phyloP scores from a whole-genome alignment of 805 yeast species.

The Wickerhamiella domercqiae region DNA sequence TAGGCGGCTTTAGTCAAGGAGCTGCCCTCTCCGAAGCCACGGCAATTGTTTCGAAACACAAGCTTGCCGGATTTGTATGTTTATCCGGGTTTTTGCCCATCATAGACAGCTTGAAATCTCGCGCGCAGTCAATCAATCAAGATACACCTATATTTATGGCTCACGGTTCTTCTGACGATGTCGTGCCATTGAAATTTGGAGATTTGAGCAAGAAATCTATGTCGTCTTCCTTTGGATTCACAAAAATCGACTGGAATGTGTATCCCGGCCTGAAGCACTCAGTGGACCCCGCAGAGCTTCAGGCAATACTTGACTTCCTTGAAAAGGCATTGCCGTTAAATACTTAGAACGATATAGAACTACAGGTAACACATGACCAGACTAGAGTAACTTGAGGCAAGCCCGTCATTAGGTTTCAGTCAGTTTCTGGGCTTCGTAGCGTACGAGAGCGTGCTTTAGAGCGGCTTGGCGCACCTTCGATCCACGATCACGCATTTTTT shows the following conservation, averaged over 20 bases:
- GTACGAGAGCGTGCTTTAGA: background rate
- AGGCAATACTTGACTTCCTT: conserved; percentile 36
- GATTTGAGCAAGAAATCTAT: conserved; percentile 27
- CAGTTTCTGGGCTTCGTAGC: background rate
- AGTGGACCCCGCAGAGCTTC: conserved; percentile 50
- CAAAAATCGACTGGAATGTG: conserved; percentile 29
- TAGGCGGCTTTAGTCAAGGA: conserved; percentile 96
- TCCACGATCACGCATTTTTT: conserved; percentile 2
- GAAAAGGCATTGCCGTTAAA: conserved; percentile 13
- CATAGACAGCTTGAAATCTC: conserved; percentile 9
- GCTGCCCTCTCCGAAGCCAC: conserved; percentile 51
- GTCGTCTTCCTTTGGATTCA: conserved; percentile 32
- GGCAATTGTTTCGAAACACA: conserved; percentile 22
- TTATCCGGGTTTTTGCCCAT: conserved; percentile 58
- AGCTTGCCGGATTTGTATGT: conserved; percentile 64
- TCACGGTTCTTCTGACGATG: conserved; percentile 69
- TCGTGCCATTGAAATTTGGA: conserved; percentile 35
- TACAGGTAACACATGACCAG: background rate
- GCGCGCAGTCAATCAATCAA: conserved; percentile 27
- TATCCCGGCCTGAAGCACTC: conserved; percentile 59
- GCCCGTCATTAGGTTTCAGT: no score
- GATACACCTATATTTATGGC: conserved; percentile 74
- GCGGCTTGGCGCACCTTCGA: background rate
- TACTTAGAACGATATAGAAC: background rate
- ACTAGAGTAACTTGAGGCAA: background rate